phyloP scores from a whole-genome alignment of 345 rosid genomes.

The Isatis tinctoria region DNA sequence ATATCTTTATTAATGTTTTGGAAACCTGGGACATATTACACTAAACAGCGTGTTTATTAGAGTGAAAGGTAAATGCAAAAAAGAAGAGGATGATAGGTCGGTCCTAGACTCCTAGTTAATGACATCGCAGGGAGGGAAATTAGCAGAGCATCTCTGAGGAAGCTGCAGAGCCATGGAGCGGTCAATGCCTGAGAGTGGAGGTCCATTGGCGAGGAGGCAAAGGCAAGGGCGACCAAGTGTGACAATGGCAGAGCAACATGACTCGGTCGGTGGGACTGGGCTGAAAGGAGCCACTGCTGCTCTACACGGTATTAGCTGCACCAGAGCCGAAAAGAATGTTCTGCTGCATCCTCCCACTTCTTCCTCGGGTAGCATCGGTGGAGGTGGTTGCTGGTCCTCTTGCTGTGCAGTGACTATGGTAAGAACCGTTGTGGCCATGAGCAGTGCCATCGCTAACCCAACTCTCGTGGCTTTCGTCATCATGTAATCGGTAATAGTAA shows the following conservation, averaged over 20 bases:
- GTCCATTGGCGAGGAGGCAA: slow-evolving; percentile 65
- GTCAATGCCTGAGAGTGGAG: slow-evolving; percentile 83
- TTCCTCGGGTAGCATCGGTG: slow-evolving; percentile 31
- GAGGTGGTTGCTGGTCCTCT: slow-evolving; percentile 27
- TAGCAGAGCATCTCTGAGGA: slow-evolving; percentile 76
- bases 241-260: slow-evolving; percentile 76
- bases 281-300: slow-evolving; percentile 81
- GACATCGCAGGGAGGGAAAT: slow-evolving; percentile 68
- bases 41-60: slow-evolving; percentile 14
- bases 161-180: slow-evolving; percentile 78
- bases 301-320: slow-evolving; percentile 87
- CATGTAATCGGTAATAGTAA: not conserved
- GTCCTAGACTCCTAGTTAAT: slow-evolving; percentile 26
- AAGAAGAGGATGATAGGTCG: not conserved
- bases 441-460: not conserved
- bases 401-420: slow-evolving; percentile 29
- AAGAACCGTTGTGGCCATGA: slow-evolving; percentile 7
- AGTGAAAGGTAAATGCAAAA: not conserved
- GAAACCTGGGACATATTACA: slow-evolving; percentile 4
- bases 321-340: slow-evolving; percentile 75
- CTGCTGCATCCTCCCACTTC: slow-evolving; percentile 47
- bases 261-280: slow-evolving; percentile 67
- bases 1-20: slow-evolving; percentile 15
- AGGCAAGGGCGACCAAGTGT: slow-evolving; percentile 80
- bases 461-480: slow-evolving; percentile 8